Evolutionary conservation across 306 rosid species (phyloP).

Genomic region (Gastrolobium villosum): DNA sequence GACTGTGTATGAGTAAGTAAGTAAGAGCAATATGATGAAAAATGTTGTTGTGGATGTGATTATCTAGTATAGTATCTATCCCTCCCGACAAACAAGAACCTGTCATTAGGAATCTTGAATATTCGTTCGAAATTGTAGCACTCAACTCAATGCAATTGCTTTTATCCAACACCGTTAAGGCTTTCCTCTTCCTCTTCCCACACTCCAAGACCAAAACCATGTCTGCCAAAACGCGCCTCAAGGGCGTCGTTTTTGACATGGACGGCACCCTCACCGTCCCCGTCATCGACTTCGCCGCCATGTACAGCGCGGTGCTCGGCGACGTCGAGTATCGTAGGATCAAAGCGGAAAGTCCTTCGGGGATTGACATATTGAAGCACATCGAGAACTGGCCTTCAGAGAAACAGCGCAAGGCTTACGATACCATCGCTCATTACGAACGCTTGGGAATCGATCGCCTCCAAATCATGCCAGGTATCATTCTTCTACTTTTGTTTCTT

Average conservation of each 20-base stretch:
- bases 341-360: slow-evolving; percentile 67
- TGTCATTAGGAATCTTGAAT: no score
- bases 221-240: slow-evolving; percentile 72
- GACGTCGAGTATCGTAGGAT: slow-evolving; percentile 70
- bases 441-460: slow-evolving; percentile 76
- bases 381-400: slow-evolving; percentile 71
- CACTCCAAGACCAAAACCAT: slow-evolving; percentile 34
- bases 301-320: slow-evolving; percentile 89
- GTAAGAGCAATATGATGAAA: no score
- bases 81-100: no score
- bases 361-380: slow-evolving; percentile 81
- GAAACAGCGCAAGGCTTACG: slow-evolving; percentile 71
- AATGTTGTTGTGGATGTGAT: no score
- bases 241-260: slow-evolving; percentile 96
- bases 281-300: slow-evolving; percentile 82
- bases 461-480: slow-evolving; percentile 91
- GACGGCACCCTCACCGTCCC: slow-evolving; percentile 97
- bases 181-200: slow-evolving; percentile 37
- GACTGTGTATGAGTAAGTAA: no score
- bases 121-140: no score
- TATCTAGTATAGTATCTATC: no score
- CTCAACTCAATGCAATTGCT: slow-evolving; percentile 38
- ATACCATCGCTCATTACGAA: slow-evolving; percentile 78
- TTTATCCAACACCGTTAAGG: slow-evolving; percentile 32
- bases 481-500: not conserved